Evolutionary conservation across 106 monocot genomes (phyloP).

Genomic region (Allium sativum): DNA sequence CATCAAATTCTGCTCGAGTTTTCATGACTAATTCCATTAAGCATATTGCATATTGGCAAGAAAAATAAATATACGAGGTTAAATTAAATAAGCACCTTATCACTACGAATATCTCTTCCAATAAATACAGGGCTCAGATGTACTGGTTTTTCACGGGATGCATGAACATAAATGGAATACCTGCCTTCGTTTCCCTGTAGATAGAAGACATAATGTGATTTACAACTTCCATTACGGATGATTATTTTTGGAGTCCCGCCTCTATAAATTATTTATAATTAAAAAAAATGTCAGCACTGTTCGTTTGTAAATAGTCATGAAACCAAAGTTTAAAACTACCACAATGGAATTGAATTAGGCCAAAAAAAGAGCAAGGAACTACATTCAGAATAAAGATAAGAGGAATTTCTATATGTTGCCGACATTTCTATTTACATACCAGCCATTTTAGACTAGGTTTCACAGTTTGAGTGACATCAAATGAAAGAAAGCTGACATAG

Average conservation of each 20-base stretch:
- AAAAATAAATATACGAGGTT: not conserved
- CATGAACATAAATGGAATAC: constrained; percentile 89
- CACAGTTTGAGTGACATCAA: too few species aligned
- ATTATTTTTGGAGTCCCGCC: too few species aligned
- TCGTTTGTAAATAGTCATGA: not conserved
- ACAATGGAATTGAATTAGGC: not conserved
- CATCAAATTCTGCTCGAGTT: not conserved
- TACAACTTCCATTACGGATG: not conserved
- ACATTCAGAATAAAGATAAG: too few species aligned
- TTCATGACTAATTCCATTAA: not conserved
- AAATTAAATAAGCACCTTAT: constrained; percentile 42
- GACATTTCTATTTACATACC: too few species aligned
- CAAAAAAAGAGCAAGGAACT: not conserved
- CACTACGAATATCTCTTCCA: constrained; percentile 62
- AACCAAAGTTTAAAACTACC: too few species aligned
- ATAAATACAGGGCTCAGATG: constrained; percentile 63
- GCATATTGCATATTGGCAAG: not conserved
- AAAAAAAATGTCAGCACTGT: not conserved
- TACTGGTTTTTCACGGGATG: constrained; percentile 73
- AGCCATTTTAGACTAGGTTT: too few species aligned
- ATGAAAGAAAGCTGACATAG: too few species aligned
- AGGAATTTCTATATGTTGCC: too few species aligned
- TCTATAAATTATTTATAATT: not conserved
- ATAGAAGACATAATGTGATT: not conserved
- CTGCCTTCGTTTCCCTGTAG: constrained; percentile 51